phyloP scores from a whole-genome alignment of 495 filamentous ascomycete species.

The Xylaria cubensis region DNA sequence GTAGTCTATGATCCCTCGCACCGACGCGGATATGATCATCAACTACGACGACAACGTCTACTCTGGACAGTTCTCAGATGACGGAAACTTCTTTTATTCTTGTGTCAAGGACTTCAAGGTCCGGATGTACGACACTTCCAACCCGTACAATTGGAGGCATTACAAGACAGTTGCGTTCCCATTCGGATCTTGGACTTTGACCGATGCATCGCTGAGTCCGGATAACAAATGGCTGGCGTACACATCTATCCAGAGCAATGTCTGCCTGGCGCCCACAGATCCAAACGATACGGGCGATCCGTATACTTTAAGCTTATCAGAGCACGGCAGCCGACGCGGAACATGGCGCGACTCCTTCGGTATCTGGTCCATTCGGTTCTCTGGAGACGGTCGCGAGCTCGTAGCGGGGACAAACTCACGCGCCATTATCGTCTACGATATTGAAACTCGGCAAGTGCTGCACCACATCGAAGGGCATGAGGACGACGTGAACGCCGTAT shows the following conservation, averaged over 20 bases:
- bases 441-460: conserved; percentile 76
- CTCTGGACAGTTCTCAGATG: conserved; percentile 94
- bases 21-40: conserved; percentile 84
- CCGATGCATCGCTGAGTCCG: conserved; percentile 88
- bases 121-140: conserved; percentile 96
- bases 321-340: conserved; percentile 51
- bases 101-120: conserved; percentile 92
- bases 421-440: conserved; percentile 90
- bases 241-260: conserved; percentile 79
- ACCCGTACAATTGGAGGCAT: conserved; percentile 93
- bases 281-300: conserved; percentile 81
- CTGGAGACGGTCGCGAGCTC: conserved; percentile 88
- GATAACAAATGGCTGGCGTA: conserved; percentile 93
- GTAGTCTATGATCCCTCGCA: conserved; percentile 69
- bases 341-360: conserved; percentile 54
- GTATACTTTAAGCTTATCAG: conserved; percentile 70
- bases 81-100: conserved; percentile 98
- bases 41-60: conserved; percentile 86
- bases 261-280: conserved; percentile 86
- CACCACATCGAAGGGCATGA: conserved; percentile 79
- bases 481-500: conserved; percentile 96
- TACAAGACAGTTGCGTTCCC: conserved; percentile 92
- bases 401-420: conserved; percentile 84
- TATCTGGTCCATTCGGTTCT: conserved; percentile 93
- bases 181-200: conserved; percentile 92